Evolutionary conservation across 2,329 filamentous ascomycete species (phyloP).

Genomic region (Nemania bipapillata): DNA sequence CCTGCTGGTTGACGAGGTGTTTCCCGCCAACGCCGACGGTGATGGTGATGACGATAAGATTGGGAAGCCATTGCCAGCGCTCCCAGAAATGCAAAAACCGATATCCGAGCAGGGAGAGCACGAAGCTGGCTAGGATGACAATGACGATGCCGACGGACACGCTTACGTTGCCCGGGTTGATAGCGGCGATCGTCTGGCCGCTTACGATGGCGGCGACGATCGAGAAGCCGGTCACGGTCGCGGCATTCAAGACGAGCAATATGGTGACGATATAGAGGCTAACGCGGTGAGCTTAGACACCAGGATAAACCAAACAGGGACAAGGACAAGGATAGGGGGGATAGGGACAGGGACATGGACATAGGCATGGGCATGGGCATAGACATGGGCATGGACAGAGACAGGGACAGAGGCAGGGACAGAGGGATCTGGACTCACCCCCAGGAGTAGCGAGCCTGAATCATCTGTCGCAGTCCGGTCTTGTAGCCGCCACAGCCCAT

Average conservation of each 20-base stretch:
- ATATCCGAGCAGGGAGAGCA: constrained; percentile 67
- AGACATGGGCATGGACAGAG: neutral
- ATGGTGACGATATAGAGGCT: constrained; percentile 61
- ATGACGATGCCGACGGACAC: constrained; percentile 68
- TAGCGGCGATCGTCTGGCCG: constrained; percentile 63
- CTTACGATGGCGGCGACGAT: constrained; percentile 67
- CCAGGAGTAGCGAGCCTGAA: constrained; percentile 70
- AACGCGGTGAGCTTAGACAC: neutral
- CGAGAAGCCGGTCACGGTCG: constrained; percentile 67
- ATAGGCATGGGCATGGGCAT: too few relatives aligned
- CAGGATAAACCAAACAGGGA: neutral
- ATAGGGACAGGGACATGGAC: too few relatives aligned
- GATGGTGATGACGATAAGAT: constrained; percentile 63
- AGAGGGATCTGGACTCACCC: constrained; percentile 54
- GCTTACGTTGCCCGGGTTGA: constrained; percentile 59
- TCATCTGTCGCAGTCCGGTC: constrained; percentile 69
- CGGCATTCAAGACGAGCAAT: constrained; percentile 48
- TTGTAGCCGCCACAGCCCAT: constrained; percentile 65
- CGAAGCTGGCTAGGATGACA: constrained; percentile 62
- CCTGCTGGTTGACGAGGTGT: constrained; percentile 51
- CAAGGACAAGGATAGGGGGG: neutral
- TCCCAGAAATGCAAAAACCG: constrained; percentile 65
- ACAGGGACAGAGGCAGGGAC: neutral
- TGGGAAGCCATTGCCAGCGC: constrained; percentile 67
- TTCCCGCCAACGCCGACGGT: constrained; percentile 65